These are phyloP conservation scores for Crithidia brevicula DNA, from an alignment of 208 protist genomes.

Conservation along the genomic window DNA sequence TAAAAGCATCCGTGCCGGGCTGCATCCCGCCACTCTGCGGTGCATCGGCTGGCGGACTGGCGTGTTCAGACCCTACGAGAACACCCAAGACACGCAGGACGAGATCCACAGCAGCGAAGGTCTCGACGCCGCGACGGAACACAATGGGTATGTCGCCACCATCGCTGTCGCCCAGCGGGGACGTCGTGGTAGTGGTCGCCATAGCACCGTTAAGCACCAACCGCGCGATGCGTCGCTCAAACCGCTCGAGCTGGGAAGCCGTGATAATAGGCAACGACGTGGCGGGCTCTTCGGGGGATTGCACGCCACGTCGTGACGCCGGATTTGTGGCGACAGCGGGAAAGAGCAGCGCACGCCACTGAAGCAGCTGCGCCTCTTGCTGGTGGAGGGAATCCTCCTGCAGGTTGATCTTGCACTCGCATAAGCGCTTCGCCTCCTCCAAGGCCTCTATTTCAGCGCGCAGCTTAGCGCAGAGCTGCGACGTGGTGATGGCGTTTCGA, in stretches of 20 bases:
- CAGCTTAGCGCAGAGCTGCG: constrained; percentile 25
- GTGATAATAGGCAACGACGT: constrained; percentile 1
- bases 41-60: background rate
- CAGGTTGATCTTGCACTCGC: constrained; percentile 33
- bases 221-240: constrained; percentile 56
- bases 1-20: background rate
- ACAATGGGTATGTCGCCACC: constrained; percentile 43
- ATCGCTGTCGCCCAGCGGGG: constrained; percentile 16
- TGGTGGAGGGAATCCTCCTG: constrained; percentile 23
- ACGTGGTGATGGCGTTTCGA: background rate
- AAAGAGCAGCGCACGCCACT: constrained; percentile 20
- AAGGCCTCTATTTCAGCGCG: constrained; percentile 25
- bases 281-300: background rate
- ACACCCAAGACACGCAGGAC: constrained; percentile 29
- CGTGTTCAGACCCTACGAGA: background rate
- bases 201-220: constrained; percentile 42
- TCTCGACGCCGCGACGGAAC: constrained; percentile 61
- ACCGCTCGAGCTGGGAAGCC: constrained; percentile 38
- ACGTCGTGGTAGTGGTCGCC: constrained; percentile 8
- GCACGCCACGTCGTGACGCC: too few relatives aligned
- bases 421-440: constrained; percentile 23
- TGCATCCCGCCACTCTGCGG: background rate
- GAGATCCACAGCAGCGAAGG: constrained; percentile 68
- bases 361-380: constrained; percentile 25
- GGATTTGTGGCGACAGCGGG: background rate